phyloP scores from a whole-genome alignment of 352 stramenopile genomes.

The Phytopythium sindhum region DNA sequence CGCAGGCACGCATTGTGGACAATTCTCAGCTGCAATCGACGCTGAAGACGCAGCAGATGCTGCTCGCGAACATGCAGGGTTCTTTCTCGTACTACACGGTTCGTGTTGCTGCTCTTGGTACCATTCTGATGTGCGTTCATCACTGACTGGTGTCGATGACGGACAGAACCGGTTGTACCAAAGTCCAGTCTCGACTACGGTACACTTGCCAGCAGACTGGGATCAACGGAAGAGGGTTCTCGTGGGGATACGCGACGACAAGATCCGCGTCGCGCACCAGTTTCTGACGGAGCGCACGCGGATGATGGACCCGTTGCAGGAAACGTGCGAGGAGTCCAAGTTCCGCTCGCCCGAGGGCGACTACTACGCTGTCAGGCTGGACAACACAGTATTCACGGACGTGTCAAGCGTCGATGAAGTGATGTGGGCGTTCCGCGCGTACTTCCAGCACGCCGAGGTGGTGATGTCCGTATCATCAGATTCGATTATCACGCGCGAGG shows the following conservation, averaged over 20 bases:
- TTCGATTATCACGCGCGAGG: constrained; percentile 41
- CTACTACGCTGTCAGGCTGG: constrained; percentile 27
- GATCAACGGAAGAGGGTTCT: constrained; percentile 21
- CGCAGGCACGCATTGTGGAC: constrained; percentile 16
- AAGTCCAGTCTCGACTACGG: constrained; percentile 29
- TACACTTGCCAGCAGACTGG: constrained; percentile 23
- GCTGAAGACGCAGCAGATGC: constrained; percentile 16
- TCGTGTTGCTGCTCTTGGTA: not conserved
- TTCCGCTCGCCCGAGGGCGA: constrained; percentile 28
- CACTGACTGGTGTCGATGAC: not conserved
- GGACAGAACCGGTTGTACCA: constrained; percentile 27
- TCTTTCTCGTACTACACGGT: constrained; percentile 26
- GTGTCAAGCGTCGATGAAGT: constrained; percentile 23
- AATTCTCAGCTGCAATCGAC: constrained; percentile 21
- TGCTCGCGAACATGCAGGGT: constrained; percentile 22
- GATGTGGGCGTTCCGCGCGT: constrained; percentile 27
- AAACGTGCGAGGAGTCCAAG: constrained; percentile 28
- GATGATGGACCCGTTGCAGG: constrained; percentile 21
- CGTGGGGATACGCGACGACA: constrained; percentile 19
- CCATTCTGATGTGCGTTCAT: not conserved
- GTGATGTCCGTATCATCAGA: constrained; percentile 30
- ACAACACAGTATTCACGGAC: constrained; percentile 27
- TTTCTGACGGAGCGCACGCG: constrained; percentile 27
- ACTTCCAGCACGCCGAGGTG: constrained; percentile 40
- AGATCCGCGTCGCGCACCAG: constrained; percentile 16